Evolutionary conservation across 208 protist genomes (phyloP).

Genomic region (Novymonas esmeraldas): DNA sequence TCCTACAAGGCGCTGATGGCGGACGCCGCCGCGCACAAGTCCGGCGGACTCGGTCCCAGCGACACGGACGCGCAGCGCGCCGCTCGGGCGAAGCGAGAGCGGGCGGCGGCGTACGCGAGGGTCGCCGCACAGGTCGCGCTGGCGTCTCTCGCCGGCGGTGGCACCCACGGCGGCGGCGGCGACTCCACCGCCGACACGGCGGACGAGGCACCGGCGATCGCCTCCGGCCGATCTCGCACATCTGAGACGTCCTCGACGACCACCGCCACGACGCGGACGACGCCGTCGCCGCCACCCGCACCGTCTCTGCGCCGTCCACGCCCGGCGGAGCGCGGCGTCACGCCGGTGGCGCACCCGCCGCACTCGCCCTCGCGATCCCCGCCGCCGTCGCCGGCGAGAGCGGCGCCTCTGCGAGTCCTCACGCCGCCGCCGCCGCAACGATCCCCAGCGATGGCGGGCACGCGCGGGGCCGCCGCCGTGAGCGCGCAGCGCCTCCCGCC

Average conservation of each 20-base stretch:
- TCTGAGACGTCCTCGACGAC: background rate
- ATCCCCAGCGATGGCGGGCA: no score
- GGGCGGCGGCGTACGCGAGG: slow-evolving; percentile 59
- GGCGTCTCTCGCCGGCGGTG: slow-evolving; percentile 18
- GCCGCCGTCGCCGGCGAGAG: background rate
- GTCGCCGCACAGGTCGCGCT: slow-evolving; percentile 37
- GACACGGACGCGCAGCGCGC: slow-evolving; percentile 83
- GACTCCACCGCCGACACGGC: background rate
- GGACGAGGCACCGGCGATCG: background rate
- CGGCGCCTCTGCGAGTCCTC: no score
- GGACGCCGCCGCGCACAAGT: slow-evolving; percentile 37
- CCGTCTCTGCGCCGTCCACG: background rate
- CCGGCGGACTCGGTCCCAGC: slow-evolving; percentile 63
- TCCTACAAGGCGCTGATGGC: slow-evolving; percentile 79
- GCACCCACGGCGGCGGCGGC: background rate
- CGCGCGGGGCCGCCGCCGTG: no score
- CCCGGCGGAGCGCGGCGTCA: background rate
- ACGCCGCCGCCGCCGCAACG: no score
- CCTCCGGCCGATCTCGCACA: background rate
- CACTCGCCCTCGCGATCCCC: background rate
- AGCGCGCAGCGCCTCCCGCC: background rate
- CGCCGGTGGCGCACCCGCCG: background rate
- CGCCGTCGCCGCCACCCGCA: background rate
- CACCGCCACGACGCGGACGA: background rate
- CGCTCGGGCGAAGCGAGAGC: slow-evolving; percentile 47